phyloP scores from a whole-genome alignment of 2,329 filamentous ascomycete genomes.

The Sclerotinia spermophila region DNA sequence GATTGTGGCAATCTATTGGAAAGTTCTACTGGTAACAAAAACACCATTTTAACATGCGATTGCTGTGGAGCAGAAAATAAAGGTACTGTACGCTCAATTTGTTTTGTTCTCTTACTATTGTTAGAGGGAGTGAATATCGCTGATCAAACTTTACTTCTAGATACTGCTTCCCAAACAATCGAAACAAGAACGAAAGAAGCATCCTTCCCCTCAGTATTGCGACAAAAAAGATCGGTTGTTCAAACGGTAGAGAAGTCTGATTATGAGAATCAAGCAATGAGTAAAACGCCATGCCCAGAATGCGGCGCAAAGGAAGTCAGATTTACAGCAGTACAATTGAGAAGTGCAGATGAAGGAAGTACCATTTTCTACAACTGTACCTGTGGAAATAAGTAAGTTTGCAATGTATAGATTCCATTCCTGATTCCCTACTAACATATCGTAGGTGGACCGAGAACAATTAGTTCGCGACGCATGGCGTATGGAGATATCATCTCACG shows the following conservation, averaged over 20 bases:
- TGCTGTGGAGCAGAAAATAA: constrained; percentile 81
- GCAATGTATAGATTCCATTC: not conserved
- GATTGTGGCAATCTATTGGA: constrained; percentile 90
- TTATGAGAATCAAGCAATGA: constrained; percentile 68
- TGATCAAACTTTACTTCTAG: constrained; percentile 36
- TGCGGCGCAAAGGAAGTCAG: constrained; percentile 80
- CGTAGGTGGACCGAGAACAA: constrained; percentile 40
- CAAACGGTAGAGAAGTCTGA: constrained; percentile 77
- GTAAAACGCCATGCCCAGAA: constrained; percentile 68
- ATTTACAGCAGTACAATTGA: constrained; percentile 79
- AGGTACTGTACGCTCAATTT: constrained; percentile 49
- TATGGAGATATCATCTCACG: not conserved
- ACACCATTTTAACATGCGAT: constrained; percentile 75
- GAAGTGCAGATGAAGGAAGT: constrained; percentile 90
- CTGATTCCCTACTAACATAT: constrained; percentile 18
- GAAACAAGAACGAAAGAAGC: constrained; percentile 81
- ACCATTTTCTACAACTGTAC: constrained; percentile 89
- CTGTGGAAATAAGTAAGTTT: constrained; percentile 74
- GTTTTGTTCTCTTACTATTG: not conserved
- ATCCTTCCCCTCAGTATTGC: constrained; percentile 85
- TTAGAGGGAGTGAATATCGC: constrained; percentile 6
- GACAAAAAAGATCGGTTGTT: constrained; percentile 81
- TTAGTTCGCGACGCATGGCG: constrained; percentile 28
- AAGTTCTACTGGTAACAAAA: constrained; percentile 69
- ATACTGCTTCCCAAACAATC: constrained; percentile 71